phyloP scores from a whole-genome alignment of 2,329 filamentous ascomycete genomes.

The Epichloe scottii region DNA sequence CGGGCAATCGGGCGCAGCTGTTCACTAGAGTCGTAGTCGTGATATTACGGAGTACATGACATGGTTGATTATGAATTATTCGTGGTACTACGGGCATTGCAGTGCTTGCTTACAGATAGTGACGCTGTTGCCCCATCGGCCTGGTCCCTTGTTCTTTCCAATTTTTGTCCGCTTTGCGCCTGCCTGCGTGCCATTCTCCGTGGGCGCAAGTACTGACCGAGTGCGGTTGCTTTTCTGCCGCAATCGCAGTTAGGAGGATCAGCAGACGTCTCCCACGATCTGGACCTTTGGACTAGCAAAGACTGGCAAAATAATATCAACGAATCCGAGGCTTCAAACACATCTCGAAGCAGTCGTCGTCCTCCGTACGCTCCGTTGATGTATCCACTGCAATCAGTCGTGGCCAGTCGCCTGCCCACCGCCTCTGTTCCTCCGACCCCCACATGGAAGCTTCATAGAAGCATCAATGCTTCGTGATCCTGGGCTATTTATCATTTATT shows the following conservation, averaged over 20 bases:
- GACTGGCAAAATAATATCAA: background rate
- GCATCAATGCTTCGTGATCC: slow-evolving; percentile 4
- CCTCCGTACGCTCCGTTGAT: background rate
- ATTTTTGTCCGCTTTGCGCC: background rate
- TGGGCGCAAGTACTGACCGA: background rate
- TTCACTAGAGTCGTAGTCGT: too few species aligned
- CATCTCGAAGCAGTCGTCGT: background rate
- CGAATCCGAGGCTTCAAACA: background rate
- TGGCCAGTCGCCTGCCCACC: background rate
- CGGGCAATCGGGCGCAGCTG: too few species aligned
- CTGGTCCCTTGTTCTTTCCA: background rate
- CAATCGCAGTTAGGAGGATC: too few species aligned
- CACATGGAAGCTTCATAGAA: slow-evolving; percentile 10
- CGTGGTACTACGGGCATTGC: too few species aligned
- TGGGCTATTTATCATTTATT: background rate
- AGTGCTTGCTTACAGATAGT: too few species aligned
- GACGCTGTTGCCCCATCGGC: too few species aligned
- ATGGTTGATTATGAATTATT: too few species aligned
- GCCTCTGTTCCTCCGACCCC: background rate
- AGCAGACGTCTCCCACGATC: background rate
- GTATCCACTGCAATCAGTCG: slow-evolving; percentile 1
- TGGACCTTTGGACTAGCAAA: background rate
- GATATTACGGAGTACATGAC: too few species aligned
- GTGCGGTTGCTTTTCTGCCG: background rate
- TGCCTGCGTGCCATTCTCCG: background rate